These are phyloP conservation scores for Penicillium sp. DNA, from an alignment of 2,329 filamentous ascomycete genomes.

Conservation along the genomic window DNA sequence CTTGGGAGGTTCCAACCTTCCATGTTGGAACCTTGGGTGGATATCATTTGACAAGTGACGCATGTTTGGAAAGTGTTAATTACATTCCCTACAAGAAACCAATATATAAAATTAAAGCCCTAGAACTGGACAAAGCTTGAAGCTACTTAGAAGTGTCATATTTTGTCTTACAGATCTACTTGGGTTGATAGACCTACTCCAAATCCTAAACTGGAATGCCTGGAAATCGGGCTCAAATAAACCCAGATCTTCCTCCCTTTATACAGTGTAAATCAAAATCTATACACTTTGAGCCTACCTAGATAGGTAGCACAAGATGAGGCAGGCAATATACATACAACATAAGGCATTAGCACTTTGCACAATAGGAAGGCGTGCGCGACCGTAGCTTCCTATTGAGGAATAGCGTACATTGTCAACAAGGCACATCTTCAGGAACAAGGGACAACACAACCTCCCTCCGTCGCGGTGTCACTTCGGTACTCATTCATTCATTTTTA, in stretches of 20 bases:
- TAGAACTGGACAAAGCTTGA: neutral
- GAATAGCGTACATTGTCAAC: constrained; percentile 7
- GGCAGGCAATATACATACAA: no score
- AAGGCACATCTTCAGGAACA: constrained; percentile 3
- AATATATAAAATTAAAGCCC: neutral
- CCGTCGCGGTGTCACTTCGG: neutral
- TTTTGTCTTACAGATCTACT: no score
- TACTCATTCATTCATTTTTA: neutral
- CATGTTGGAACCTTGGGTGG: neutral
- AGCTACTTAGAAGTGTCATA: neutral
- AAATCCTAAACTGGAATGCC: neutral
- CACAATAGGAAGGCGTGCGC: neutral
- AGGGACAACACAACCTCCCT: constrained; percentile 2
- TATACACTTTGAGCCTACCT: neutral
- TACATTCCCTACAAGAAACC: neutral
- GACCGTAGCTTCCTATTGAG: neutral
- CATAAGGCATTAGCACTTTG: neutral
- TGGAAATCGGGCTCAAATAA: neutral
- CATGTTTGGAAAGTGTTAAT: neutral
- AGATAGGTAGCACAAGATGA: neutral
- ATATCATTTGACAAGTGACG: neutral
- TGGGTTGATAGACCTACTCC: neutral
- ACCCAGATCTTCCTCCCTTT: neutral
- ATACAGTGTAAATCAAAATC: neutral
- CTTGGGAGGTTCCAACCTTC: neutral